Conservation (phyloP, 306 rosid species). For the Chamaecrista fasciculata region DNA sequence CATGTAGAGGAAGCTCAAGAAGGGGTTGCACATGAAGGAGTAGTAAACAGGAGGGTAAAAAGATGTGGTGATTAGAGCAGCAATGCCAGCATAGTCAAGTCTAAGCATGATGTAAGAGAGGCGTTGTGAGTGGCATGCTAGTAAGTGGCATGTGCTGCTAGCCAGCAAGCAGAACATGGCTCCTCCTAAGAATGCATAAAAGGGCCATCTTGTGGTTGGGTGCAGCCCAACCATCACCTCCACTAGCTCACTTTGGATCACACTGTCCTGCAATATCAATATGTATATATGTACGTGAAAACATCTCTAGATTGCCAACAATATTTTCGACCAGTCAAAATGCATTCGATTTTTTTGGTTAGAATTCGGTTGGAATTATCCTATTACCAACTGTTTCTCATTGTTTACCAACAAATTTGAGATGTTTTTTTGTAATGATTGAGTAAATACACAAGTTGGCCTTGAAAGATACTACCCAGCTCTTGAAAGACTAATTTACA, state of each 20-base stretch:
- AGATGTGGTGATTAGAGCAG: slow-evolving; percentile 58
- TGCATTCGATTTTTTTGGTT: too few relatives aligned
- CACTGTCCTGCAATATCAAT: slow-evolving; percentile 43
- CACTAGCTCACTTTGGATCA: slow-evolving; percentile 34
- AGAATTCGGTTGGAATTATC: too few relatives aligned
- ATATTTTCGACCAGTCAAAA: too few relatives aligned
- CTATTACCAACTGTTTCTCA: too few relatives aligned
- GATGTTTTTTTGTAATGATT: too few relatives aligned
- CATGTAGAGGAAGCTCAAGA: slow-evolving; percentile 51
- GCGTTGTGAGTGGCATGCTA: slow-evolving; percentile 58
- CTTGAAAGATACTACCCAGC: too few relatives aligned
- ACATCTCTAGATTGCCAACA: too few relatives aligned
- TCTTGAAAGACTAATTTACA: too few relatives aligned
- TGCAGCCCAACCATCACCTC: slow-evolving; percentile 28
- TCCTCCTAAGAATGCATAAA: slow-evolving; percentile 55
- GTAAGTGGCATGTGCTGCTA: slow-evolving; percentile 63
- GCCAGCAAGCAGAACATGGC: slow-evolving; percentile 72
- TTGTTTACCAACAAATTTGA: too few relatives aligned
- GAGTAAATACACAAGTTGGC: too few relatives aligned
- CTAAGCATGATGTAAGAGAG: slow-evolving; percentile 52
- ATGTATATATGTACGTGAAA: too few relatives aligned
- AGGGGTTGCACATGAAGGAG: slow-evolving; percentile 66
- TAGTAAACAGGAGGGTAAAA: slow-evolving; percentile 65
- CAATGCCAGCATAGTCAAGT: slow-evolving; percentile 60
- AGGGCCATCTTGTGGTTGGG: slow-evolving; percentile 60